Conservation (phyloP, 2,329 filamentous ascomycete species). For the Alternaria arborescens region DNA sequence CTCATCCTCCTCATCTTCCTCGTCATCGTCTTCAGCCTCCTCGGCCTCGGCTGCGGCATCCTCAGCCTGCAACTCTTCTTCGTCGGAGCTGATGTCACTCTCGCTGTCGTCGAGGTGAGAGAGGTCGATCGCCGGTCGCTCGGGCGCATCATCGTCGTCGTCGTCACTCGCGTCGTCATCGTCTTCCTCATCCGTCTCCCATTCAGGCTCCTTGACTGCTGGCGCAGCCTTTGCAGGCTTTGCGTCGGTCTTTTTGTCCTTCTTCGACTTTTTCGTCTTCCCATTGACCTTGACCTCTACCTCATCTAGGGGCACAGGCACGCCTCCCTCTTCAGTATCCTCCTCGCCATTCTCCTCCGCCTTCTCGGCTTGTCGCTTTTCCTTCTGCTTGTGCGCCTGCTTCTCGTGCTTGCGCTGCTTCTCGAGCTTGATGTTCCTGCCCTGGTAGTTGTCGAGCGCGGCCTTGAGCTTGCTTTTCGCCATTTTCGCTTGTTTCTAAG, state of each 20-base stretch:
- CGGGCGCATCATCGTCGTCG: conserved; percentile 42
- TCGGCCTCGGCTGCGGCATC: conserved; percentile 40
- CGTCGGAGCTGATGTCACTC: conserved; percentile 51
- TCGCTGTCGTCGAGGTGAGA: conserved; percentile 52
- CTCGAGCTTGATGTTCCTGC: conserved; percentile 76
- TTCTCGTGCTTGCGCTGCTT: conserved; percentile 57
- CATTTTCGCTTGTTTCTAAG: conserved; percentile 41
- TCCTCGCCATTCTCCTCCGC: conserved; percentile 24
- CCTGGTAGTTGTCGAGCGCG: conserved; percentile 66
- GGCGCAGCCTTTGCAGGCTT: conserved; percentile 27
- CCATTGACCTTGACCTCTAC: conserved; percentile 40
- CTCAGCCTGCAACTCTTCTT: conserved; percentile 39
- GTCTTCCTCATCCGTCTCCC: conserved; percentile 50
- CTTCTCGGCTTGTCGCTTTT: conserved; percentile 9
- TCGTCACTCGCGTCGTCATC: conserved; percentile 50
- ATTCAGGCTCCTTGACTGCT: conserved; percentile 38
- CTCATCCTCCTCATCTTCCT: conserved; percentile 59
- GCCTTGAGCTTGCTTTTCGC: conserved; percentile 63
- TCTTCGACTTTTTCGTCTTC: conserved; percentile 43
- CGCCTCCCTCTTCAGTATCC: conserved; percentile 40
- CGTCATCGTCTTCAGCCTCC: conserved; percentile 38
- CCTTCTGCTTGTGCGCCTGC: conserved; percentile 18
- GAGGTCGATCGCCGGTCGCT: conserved; percentile 35
- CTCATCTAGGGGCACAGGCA: conserved; percentile 40
- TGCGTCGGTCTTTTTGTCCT: conserved; percentile 47